Evolutionary conservation across 768 basidiomycete genomes (phyloP).

Genomic region (Mycena vulgaris): DNA sequence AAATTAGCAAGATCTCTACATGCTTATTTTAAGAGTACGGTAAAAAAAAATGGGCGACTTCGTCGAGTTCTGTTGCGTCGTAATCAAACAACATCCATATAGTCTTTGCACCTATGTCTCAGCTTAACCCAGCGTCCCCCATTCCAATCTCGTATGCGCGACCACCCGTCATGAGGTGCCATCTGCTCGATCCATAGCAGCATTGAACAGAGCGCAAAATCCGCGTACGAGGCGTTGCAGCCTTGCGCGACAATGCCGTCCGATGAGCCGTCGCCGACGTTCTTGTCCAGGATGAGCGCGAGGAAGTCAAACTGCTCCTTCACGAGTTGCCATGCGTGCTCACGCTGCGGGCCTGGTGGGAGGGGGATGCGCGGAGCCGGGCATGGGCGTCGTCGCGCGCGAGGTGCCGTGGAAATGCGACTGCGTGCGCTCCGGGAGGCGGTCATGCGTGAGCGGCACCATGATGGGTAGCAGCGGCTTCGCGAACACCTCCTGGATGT

Average conservation of each 20-base stretch:
- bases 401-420: constrained; percentile 58
- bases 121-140: constrained; percentile 64
- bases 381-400: constrained; percentile 25
- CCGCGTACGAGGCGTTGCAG: constrained; percentile 65
- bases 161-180: constrained; percentile 67
- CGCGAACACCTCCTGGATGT: too few species aligned
- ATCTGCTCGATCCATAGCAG: constrained; percentile 69
- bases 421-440: constrained; percentile 70
- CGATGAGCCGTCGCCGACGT: constrained; percentile 57
- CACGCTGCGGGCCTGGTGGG: too few species aligned
- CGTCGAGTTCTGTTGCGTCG: too few species aligned
- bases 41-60: too few species aligned
- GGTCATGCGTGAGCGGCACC: constrained; percentile 76
- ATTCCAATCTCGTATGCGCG: constrained; percentile 56
- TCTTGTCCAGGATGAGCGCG: constrained; percentile 66
- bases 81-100: constrained; percentile 62
- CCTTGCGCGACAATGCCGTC: constrained; percentile 65
- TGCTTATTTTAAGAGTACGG: too few species aligned
- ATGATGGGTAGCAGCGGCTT: constrained; percentile 80
- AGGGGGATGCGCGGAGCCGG: constrained; percentile 10
- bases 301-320: too few species aligned
- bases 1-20: too few species aligned
- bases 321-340: too few species aligned
- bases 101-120: constrained; percentile 59
- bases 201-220: constrained; percentile 66